Conservation (phyloP, 371 early-diverging fungal genomes). For the Syncephalastrum sp. region DNA sequence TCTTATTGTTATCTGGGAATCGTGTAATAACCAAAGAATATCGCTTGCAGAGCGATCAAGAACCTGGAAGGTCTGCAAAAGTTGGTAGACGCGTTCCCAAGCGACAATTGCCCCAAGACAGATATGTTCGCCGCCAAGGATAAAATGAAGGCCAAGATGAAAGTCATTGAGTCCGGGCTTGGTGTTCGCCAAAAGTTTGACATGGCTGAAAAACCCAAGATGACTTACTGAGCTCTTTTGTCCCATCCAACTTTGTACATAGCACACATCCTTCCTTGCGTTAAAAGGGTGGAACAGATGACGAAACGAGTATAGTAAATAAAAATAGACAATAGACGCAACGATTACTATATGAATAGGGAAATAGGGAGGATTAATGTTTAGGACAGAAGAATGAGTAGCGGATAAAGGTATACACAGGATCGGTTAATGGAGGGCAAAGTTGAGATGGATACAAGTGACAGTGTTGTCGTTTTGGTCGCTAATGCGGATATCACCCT, state of each 20-base stretch:
- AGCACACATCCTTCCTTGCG: not conserved
- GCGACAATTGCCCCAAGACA: slow-evolving; percentile 53
- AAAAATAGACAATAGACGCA: too few species aligned
- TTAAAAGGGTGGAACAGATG: not conserved
- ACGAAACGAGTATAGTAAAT: not conserved
- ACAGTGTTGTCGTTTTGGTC: slow-evolving; percentile 41
- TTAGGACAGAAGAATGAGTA: not conserved
- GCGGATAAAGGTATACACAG: not conserved
- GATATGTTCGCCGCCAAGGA: slow-evolving; percentile 57
- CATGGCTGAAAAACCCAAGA: slow-evolving; percentile 23
- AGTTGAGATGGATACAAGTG: slow-evolving; percentile 43
- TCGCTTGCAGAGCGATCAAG: slow-evolving; percentile 33
- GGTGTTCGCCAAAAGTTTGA: slow-evolving; percentile 48
- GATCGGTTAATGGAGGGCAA: slow-evolving; percentile 23
- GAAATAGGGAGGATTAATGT: too few species aligned
- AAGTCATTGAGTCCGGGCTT: slow-evolving; percentile 55
- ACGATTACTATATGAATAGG: too few species aligned
- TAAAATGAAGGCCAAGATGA: slow-evolving; percentile 62
- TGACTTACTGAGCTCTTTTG: slow-evolving; percentile 29
- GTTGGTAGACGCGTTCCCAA: slow-evolving; percentile 53
- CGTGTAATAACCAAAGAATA: not conserved
- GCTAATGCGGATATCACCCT: slow-evolving; percentile 38
- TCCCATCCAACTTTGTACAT: not conserved
- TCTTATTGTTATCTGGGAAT: not conserved
- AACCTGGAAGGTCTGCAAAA: slow-evolving; percentile 50